Percentiles rank a stretch among this genome's conserved stretches.
Conservation (phyloP, 2,329 filamentous ascomycete genomes). For the Phyllosticta ampelicida region DNA sequence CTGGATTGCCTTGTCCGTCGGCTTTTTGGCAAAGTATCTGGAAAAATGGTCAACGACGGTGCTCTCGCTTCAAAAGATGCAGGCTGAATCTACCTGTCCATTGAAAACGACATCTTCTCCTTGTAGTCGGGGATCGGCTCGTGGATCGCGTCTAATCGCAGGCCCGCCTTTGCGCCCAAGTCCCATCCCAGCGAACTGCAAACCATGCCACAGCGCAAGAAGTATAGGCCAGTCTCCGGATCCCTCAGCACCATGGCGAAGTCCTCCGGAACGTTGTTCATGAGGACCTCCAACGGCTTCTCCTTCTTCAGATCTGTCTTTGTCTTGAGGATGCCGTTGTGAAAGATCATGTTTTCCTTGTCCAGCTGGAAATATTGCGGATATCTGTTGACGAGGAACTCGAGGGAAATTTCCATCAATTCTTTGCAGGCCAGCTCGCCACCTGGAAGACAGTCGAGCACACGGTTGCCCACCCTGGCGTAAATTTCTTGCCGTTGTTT, state of each 20-base stretch:
- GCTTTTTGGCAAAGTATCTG: conserved; percentile 73
- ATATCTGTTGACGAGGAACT: conserved; percentile 70
- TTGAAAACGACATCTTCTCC: conserved; percentile 77
- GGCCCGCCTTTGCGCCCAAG: conserved; percentile 60
- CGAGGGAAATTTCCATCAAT: conserved; percentile 74
- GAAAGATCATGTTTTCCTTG: conserved; percentile 44
- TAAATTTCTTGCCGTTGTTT: conserved; percentile 57
- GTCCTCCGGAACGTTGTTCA: conserved; percentile 75
- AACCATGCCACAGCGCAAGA: conserved; percentile 63
- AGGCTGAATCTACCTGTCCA: conserved; percentile 56
- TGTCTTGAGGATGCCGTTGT: conserved; percentile 58
- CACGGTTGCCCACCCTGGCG: conserved; percentile 48
- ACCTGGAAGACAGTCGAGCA: conserved; percentile 60
- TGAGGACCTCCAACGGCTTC: conserved; percentile 57
- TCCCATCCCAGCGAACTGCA: conserved; percentile 78
- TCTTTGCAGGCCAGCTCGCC: conserved; percentile 74
- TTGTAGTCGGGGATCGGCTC: conserved; percentile 68
- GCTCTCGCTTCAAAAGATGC: neutral
- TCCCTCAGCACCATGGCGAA: conserved; percentile 68
- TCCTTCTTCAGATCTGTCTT: conserved; percentile 49
- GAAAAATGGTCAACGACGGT: neutral
- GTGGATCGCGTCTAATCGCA: conserved; percentile 62
- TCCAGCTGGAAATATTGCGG: conserved; percentile 60
- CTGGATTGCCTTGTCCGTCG: conserved; percentile 65
- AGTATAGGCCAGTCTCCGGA: conserved; percentile 59